Percentiles rank a stretch among this genome's conserved stretches.
Evolutionary conservation across 352 stramenopile genomes (phyloP).

Genomic region (Aphanomyces stellatus): DNA sequence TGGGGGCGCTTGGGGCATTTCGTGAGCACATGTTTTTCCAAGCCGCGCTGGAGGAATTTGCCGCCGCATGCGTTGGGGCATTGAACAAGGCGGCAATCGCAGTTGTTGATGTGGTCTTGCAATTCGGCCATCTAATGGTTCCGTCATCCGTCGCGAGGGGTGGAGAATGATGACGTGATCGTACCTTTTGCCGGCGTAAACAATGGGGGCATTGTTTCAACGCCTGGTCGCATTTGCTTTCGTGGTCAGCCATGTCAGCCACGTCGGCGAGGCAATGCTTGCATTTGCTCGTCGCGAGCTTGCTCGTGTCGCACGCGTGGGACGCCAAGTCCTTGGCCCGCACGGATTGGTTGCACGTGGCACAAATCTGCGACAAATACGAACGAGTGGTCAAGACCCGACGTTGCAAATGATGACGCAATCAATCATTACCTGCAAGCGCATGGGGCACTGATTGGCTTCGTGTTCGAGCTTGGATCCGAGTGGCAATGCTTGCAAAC

Average conservation of each 20-base stretch:
- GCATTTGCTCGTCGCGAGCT: constrained; percentile 36
- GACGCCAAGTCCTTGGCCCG: background rate
- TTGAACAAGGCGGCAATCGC: constrained; percentile 63
- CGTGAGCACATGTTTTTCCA: constrained; percentile 64
- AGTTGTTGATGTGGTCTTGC: constrained; percentile 74
- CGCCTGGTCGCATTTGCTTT: constrained; percentile 67
- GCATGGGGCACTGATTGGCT: constrained; percentile 42
- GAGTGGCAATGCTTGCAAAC: background rate
- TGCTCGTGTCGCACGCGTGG: background rate
- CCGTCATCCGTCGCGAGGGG: background rate
- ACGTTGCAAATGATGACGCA: too few relatives aligned
- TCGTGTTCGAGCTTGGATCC: constrained; percentile 39
- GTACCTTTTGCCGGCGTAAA: constrained; percentile 62
- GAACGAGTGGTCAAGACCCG: background rate
- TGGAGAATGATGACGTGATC: background rate
- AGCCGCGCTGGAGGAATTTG: constrained; percentile 69
- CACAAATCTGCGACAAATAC: background rate
- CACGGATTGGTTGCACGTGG: background rate
- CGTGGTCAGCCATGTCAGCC: constrained; percentile 52
- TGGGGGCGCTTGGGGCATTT: constrained; percentile 43
- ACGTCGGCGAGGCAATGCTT: constrained; percentile 51
- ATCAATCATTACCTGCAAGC: constrained; percentile 25
- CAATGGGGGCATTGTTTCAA: constrained; percentile 80
- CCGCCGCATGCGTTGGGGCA: constrained; percentile 70
- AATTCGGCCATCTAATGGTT: constrained; percentile 44